A percentile compares a stretch with the other conserved stretches of the same genome.
These are phyloP conservation scores for Neospora caninum DNA, from an alignment of 169 alveolate species.

Conservation along the genomic window DNA sequence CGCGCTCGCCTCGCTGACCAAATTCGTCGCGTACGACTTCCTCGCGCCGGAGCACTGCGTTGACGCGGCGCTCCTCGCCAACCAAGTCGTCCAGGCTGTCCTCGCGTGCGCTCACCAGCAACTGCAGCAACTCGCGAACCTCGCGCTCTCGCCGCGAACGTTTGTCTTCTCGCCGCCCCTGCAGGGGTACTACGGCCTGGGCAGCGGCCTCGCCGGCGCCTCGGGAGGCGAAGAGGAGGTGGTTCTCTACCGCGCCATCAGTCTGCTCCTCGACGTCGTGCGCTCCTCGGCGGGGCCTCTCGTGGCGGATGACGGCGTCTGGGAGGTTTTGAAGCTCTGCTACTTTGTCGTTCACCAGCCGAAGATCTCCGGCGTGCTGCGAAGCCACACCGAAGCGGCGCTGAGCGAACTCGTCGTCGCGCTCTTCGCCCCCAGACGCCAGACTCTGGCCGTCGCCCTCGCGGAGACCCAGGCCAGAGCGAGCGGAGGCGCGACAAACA, in stretches of 20 bases:
- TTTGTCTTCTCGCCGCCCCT: background rate
- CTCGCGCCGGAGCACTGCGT: slow-evolving; percentile 13
- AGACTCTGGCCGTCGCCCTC: background rate
- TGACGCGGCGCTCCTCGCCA: slow-evolving; percentile 2
- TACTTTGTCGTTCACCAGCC: background rate
- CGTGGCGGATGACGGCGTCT: slow-evolving; percentile 35
- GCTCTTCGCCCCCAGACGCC: background rate
- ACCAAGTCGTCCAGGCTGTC: slow-evolving; percentile 11
- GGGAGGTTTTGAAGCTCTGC: slow-evolving; percentile 28
- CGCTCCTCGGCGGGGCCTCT: background rate
- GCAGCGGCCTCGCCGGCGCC: background rate
- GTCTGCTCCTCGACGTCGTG: background rate
- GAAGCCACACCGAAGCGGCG: slow-evolving; percentile 30
- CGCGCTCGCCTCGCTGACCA: slow-evolving; percentile 66
- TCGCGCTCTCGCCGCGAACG: background rate
- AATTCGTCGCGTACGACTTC: slow-evolving; percentile 63
- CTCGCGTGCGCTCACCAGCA: slow-evolving; percentile 33
- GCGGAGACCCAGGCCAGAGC: too few relatives aligned
- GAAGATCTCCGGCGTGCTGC: slow-evolving; percentile 25
- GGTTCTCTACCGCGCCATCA: background rate
- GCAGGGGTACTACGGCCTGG: background rate
- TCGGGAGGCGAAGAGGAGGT: slow-evolving; percentile 28
- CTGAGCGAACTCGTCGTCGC: slow-evolving; percentile 24
- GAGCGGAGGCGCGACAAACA: too few relatives aligned
- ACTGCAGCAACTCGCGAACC: slow-evolving; percentile 19